Evolutionary conservation across 345 rosid species (phyloP).

Genomic region (Syzygium aqueum): DNA sequence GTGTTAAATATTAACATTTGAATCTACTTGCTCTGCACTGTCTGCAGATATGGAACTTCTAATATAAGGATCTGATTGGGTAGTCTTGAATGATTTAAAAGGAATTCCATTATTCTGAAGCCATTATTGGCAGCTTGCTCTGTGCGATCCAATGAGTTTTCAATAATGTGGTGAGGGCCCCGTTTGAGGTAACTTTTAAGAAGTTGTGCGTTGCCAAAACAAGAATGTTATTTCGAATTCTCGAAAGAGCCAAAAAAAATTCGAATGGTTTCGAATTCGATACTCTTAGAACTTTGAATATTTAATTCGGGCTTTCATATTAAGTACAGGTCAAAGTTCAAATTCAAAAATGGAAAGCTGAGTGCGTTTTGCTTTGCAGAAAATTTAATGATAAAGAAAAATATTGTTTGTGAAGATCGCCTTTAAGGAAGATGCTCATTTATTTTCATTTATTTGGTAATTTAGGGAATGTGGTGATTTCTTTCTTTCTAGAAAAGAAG

Average conservation of each 20-base stretch:
- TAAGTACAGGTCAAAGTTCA: no score
- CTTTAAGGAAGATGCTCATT: no score
- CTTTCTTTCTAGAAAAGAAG: no score
- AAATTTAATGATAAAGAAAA: no score
- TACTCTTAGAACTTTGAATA: not conserved
- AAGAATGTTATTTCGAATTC: not conserved
- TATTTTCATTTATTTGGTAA: no score
- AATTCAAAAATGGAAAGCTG: not conserved
- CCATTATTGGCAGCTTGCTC: not conserved
- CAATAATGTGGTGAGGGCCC: not conserved
- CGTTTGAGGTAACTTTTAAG: not conserved
- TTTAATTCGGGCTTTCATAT: not conserved
- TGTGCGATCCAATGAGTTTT: not conserved
- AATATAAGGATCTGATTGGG: not conserved
- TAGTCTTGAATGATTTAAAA: not conserved
- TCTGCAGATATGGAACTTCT: no score
- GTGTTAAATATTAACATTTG: no score
- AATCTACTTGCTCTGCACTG: not conserved
- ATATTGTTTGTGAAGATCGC: no score
- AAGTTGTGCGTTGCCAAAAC: not conserved
- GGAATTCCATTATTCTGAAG: not conserved
- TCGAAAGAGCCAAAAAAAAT: fast-evolving
- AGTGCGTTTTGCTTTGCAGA: no score
- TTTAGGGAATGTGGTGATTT: no score
- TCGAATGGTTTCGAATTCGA: not conserved